A percentile compares a stretch with the other conserved stretches of the same genome.
Evolutionary conservation across 1,284 basidiomycete genomes (phyloP).

Genomic region (Naganishia albida): DNA sequence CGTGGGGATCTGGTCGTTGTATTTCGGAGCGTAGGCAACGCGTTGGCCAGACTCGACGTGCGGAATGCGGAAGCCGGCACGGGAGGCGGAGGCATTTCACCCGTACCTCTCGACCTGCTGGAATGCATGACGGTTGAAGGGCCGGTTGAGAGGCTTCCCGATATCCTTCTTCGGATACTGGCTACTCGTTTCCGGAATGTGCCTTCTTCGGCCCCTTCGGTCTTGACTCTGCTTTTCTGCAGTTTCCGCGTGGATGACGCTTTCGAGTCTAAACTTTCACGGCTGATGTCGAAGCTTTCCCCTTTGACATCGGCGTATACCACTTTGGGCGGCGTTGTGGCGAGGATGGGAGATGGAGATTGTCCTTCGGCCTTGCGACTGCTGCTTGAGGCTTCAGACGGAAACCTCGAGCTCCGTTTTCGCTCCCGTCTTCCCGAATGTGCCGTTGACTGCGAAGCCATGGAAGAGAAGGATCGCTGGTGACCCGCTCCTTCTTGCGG

Average conservation of each 20-base stretch:
- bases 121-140: neutral
- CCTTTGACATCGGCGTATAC: neutral
- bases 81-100: conserved; percentile 12
- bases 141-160: conserved; percentile 11
- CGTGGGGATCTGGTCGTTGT: neutral
- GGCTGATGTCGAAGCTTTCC: neutral
- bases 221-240: neutral
- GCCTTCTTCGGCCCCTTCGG: neutral
- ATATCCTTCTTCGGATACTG: conserved; percentile 11
- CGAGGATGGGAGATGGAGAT: no score
- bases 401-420: conserved; percentile 7
- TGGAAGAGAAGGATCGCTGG: neutral
- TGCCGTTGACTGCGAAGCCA: conserved; percentile 3
- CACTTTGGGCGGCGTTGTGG: neutral
- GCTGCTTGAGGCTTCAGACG: neutral
- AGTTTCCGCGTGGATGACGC: neutral
- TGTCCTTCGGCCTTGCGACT: neutral
- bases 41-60: neutral
- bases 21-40: neutral
- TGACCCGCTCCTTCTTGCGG: neutral
- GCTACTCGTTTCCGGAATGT: conserved; percentile 4
- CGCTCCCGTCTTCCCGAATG: conserved; percentile 8
- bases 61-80: conserved; percentile 10
- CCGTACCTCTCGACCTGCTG: neutral
- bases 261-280: neutral